Conservation (phyloP, 768 basidiomycete genomes). For the Pulveroboletus sp. region DNA sequence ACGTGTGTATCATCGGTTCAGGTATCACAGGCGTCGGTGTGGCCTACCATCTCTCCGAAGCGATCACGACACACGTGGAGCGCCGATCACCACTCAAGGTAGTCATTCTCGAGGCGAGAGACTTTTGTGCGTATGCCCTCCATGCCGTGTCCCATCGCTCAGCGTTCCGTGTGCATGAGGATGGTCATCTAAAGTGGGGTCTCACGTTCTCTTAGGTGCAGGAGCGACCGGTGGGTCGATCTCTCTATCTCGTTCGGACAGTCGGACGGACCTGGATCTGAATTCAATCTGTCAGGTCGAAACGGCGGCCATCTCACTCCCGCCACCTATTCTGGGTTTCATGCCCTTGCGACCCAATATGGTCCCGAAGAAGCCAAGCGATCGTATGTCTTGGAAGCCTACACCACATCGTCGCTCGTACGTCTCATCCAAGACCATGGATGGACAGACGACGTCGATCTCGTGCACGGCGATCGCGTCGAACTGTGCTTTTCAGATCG, state of each 20-base stretch:
- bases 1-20: constrained; percentile 75
- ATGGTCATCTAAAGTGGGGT: too few relatives aligned
- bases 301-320: constrained; percentile 77
- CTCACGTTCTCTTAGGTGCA: constrained; percentile 41
- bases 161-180: background rate
- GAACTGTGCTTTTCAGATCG: constrained; percentile 44
- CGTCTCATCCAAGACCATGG: constrained; percentile 42
- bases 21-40: constrained; percentile 74
- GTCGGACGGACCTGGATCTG: background rate
- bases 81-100: constrained; percentile 37
- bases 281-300: constrained; percentile 43
- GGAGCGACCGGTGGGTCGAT: constrained; percentile 62
- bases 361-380: constrained; percentile 53
- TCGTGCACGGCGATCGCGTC: constrained; percentile 54
- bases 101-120: constrained; percentile 76
- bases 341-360: constrained; percentile 31
- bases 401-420: constrained; percentile 48
- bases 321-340: constrained; percentile 43
- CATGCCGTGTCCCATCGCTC: background rate
- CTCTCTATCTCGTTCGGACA: background rate
- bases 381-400: constrained; percentile 50
- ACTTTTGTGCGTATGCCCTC: constrained; percentile 61
- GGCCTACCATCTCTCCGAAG: constrained; percentile 64
- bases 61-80: constrained; percentile 1
- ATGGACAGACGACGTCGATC: constrained; percentile 50